phyloP scores from a whole-genome alignment of 192 early-diverging fungal species.

The Kickxella alabastrina region DNA sequence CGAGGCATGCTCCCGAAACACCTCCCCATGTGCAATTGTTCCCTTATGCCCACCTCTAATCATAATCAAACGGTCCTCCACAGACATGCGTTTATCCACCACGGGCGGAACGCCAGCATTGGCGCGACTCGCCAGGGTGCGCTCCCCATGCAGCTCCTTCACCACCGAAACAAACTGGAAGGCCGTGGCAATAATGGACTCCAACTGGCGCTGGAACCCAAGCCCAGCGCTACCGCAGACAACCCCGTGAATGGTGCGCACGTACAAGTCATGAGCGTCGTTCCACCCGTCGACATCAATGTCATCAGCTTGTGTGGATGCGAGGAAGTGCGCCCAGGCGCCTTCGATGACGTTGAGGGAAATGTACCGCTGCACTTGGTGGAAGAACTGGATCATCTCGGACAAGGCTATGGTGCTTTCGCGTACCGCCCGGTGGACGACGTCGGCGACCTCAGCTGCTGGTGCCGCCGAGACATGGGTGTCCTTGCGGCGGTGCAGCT shows the following conservation, averaged over 20 bases:
- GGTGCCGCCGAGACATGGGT: background rate
- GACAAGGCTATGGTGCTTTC: conserved; percentile 62
- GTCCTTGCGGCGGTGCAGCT: conserved; percentile 34
- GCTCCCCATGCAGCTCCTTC: conserved; percentile 53
- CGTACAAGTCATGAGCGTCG: conserved; percentile 72
- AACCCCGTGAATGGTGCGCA: conserved; percentile 64
- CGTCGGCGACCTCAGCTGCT: background rate
- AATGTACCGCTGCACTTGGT: conserved; percentile 91
- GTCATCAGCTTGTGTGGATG: conserved; percentile 45
- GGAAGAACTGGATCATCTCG: conserved; percentile 92
- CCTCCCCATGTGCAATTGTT: no score
- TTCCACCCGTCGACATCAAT: conserved; percentile 80
- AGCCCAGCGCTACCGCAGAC: conserved; percentile 45
- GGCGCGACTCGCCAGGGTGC: conserved; percentile 28
- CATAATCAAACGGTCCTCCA: conserved; percentile 28
- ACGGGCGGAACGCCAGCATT: no score
- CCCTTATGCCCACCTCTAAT: no score
- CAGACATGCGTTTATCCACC: conserved; percentile 2
- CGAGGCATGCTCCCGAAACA: conserved; percentile 44
- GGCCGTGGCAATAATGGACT: conserved; percentile 62
- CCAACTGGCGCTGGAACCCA: conserved; percentile 49
- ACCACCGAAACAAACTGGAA: conserved; percentile 55
- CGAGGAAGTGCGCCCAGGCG: conserved; percentile 78
- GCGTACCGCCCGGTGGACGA: conserved; percentile 61
- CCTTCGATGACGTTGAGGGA: conserved; percentile 90